Conservation (phyloP, 352 stramenopile species). For the Pythium aquatile region DNA sequence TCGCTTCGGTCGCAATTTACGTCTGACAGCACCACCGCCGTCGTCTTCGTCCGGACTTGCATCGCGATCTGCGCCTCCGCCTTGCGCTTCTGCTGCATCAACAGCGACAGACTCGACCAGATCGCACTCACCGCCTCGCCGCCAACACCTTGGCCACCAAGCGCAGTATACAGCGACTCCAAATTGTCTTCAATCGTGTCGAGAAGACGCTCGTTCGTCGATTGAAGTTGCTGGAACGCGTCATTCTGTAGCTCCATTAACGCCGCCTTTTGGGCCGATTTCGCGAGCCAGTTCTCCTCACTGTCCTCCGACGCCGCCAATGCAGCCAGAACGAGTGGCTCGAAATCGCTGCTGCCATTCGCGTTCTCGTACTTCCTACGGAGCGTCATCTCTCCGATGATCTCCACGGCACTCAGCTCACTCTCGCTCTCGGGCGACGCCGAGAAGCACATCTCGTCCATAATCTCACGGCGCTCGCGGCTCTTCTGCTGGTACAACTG, state of each 20-base stretch:
- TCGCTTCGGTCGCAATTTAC: not conserved
- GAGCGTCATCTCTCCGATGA: conserved; percentile 5
- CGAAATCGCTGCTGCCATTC: not conserved
- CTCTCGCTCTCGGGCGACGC: not conserved
- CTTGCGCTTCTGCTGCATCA: conserved; percentile 50
- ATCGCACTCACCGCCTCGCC: conserved; percentile 26
- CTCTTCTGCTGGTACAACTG: conserved; percentile 50
- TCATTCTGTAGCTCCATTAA: not conserved
- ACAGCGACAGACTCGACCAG: conserved; percentile 29
- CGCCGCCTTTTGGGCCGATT: not conserved
- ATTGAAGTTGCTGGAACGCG: not conserved
- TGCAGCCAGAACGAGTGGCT: not conserved
- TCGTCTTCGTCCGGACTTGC: conserved; percentile 20
- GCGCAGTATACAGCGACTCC: conserved; percentile 30
- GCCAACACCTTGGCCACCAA: conserved; percentile 30
- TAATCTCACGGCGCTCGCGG: conserved; percentile 23
- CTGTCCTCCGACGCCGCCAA: conserved; percentile 19
- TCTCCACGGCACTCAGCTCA: conserved; percentile 15
- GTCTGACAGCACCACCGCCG: conserved; percentile 15
- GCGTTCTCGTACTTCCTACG: conserved; percentile 3
- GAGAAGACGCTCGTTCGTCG: conserved; percentile 11
- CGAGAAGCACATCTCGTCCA: conserved; percentile 24
- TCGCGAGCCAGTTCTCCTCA: conserved; percentile 18
- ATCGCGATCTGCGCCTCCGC: conserved; percentile 35
- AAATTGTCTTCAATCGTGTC: conserved; percentile 38